phyloP scores from a whole-genome alignment of 345 rosid species.

The Brassica napus region DNA sequence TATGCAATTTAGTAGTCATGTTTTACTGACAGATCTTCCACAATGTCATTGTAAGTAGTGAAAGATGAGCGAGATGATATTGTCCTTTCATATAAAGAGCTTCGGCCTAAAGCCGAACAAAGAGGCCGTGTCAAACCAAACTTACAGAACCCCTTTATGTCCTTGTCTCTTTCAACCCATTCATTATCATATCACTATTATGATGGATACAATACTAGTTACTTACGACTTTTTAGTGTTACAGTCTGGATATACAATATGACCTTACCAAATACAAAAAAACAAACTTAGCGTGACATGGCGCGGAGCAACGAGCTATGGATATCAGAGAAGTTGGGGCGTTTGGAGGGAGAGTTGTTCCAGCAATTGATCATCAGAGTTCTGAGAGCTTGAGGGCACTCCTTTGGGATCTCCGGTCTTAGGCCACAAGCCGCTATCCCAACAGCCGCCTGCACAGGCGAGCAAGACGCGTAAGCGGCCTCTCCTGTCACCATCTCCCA shows the following conservation, averaged over 20 bases:
- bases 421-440: slow-evolving; percentile 96
- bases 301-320: slow-evolving; percentile 51
- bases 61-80: neutral
- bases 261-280: neutral
- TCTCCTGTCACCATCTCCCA: slow-evolving; percentile 99
- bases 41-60: neutral
- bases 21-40: no score
- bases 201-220: neutral
- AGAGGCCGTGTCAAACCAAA: slow-evolving; percentile 16
- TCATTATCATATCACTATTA: slow-evolving; percentile 14
- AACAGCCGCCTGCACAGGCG: slow-evolving; percentile 96
- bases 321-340: slow-evolving; percentile 76
- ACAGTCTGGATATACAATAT: slow-evolving; percentile 30
- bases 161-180: neutral
- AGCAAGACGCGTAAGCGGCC: slow-evolving; percentile 79
- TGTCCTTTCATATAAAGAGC: no score
- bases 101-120: neutral
- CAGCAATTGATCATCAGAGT: slow-evolving; percentile 84
- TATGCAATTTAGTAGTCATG: no score
- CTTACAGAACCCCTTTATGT: slow-evolving; percentile 13
- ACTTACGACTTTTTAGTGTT: slow-evolving; percentile 15
- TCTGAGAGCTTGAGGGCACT: slow-evolving; percentile 74
- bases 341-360: slow-evolving; percentile 76
- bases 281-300: slow-evolving; percentile 32
- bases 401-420: slow-evolving; percentile 92